Percentiles rank a stretch among this genome's conserved stretches.
Evolutionary conservation across 495 filamentous ascomycete species (phyloP).

Genomic region (Polyplosphaeria fusca): DNA sequence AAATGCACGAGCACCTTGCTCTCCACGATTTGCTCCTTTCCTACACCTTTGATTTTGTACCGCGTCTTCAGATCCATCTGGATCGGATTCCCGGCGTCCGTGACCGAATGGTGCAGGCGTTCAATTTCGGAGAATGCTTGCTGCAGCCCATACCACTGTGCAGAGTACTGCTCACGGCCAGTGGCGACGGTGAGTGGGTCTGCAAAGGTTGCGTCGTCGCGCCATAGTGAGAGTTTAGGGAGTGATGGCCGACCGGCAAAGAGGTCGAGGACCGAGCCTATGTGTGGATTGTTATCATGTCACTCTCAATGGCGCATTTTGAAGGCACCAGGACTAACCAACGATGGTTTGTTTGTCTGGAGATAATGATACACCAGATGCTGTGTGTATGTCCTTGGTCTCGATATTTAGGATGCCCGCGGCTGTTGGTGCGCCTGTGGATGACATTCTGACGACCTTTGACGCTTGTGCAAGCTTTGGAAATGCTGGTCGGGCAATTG

Average conservation of each 20-base stretch:
- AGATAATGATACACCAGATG: slow-evolving; percentile 47
- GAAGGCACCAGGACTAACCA: too few relatives aligned
- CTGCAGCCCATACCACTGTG: slow-evolving; percentile 54
- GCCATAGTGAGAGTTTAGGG: slow-evolving; percentile 55
- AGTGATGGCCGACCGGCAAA: slow-evolving; percentile 57
- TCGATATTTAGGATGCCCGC: slow-evolving; percentile 40
- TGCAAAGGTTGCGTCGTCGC: slow-evolving; percentile 48
- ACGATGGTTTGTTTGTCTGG: slow-evolving; percentile 50
- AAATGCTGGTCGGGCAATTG: slow-evolving; percentile 9
- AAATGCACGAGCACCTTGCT: slow-evolving; percentile 49
- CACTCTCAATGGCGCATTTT: too few relatives aligned
- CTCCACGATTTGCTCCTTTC: slow-evolving; percentile 52
- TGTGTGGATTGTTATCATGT: too few relatives aligned
- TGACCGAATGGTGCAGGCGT: slow-evolving; percentile 50
- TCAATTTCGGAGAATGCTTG: slow-evolving; percentile 48
- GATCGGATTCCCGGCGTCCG: slow-evolving; percentile 54
- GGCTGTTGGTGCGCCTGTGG: background rate
- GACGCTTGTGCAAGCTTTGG: slow-evolving; percentile 3
- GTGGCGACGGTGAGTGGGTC: slow-evolving; percentile 53
- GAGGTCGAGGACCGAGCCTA: slow-evolving; percentile 58
- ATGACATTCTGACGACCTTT: background rate
- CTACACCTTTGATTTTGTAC: slow-evolving; percentile 54
- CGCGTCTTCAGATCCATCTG: slow-evolving; percentile 50
- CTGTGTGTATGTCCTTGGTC: slow-evolving; percentile 50
- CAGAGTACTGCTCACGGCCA: slow-evolving; percentile 49